Evolutionary conservation across 2,329 filamentous ascomycete genomes (phyloP), one percentile per base, ranked within the genome.

Genomic region (Calonectria pauciramosa): DNA sequence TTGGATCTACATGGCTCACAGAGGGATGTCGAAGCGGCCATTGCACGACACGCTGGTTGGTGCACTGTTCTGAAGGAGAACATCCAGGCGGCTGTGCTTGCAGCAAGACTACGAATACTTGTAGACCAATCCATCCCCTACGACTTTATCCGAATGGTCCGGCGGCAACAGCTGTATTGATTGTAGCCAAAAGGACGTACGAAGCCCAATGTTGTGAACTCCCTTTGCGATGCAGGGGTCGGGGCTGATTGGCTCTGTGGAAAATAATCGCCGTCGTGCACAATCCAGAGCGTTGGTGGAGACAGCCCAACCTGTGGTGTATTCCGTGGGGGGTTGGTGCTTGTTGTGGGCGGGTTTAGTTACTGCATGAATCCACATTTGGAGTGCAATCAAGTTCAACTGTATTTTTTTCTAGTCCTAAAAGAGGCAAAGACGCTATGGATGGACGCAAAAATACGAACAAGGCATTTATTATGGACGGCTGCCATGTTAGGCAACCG

Each of bases 121-220:
- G 74, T 76, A 14, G 74, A 74, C 8, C 71, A 76, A 41, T 71
- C 64, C 16, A 70, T 76, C 34, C 72, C 72, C 5, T 74, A 71
- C 23, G 72, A 73, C 8, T 76, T 76, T 14, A 44, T 76, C 41
- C 49, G 72, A 7, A 76, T 76, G 71, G 71, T 76, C 0, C 64
- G 71, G 28, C 67, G 71, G 9, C 71, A 76, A 13, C 71, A 76
- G 30, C 7, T 76, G 7, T 73, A 70, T 44, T 73, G 14, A 73
- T 34, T 13, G n/a, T n/a, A 23, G 11, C 4, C n/a, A 1, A 10
- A 23, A 10, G 9, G 18, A 2, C n/a, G 13, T 23, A 23, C 20
- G n/a, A 7, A n/a, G 3, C 20, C 7, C n/a, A 47, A 23, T 47
- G 20, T 13, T 13, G 3, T 23, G 44, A 23, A 23, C 13, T 23